A percentile compares a stretch with the other conserved stretches of the same genome.
These are phyloP conservation scores for Chlorociboria aeruginascens DNA, from an alignment of 495 filamentous ascomycete genomes.

Conservation along the genomic window DNA sequence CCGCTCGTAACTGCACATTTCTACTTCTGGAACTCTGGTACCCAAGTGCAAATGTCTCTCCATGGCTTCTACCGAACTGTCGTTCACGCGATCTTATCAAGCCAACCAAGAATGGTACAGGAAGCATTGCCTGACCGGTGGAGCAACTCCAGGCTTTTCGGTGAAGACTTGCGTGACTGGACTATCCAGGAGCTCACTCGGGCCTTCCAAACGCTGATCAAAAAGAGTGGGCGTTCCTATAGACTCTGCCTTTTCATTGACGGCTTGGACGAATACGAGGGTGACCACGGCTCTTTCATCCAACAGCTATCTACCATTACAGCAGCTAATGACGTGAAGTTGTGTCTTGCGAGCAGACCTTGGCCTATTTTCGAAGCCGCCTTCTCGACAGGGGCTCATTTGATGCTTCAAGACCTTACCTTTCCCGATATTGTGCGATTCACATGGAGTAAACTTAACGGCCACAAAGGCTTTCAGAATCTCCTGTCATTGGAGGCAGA, in stretches of 20 bases:
- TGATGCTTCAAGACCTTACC: not conserved
- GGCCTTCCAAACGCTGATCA: not conserved
- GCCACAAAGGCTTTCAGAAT: too few relatives aligned
- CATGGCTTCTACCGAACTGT: conserved; percentile 31
- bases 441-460: too few relatives aligned
- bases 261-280: conserved; percentile 32
- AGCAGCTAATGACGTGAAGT: too few relatives aligned
- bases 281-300: too few relatives aligned
- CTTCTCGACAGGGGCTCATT: not conserved
- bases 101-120: conserved; percentile 16
- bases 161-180: too few relatives aligned
- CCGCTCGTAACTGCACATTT: conserved; percentile 16
- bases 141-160: too few relatives aligned
- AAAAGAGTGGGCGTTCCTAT: conserved; percentile 11
- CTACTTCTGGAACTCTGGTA: conserved; percentile 34
- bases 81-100: too few relatives aligned
- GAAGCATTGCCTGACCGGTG: not conserved
- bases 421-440: not conserved
- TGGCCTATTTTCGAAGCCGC: not conserved
- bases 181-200: too few relatives aligned
- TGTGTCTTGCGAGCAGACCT: not conserved
- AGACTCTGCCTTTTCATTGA: conserved; percentile 36
- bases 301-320: not conserved
- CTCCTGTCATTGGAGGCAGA: too few relatives aligned
- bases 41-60: conserved; percentile 25